A percentile compares a stretch with the other conserved stretches of the same genome.
These are phyloP conservation scores for Paracamarosporium sp. DNA, from an alignment of 2,329 filamentous ascomycete species.

Conservation along the genomic window DNA sequence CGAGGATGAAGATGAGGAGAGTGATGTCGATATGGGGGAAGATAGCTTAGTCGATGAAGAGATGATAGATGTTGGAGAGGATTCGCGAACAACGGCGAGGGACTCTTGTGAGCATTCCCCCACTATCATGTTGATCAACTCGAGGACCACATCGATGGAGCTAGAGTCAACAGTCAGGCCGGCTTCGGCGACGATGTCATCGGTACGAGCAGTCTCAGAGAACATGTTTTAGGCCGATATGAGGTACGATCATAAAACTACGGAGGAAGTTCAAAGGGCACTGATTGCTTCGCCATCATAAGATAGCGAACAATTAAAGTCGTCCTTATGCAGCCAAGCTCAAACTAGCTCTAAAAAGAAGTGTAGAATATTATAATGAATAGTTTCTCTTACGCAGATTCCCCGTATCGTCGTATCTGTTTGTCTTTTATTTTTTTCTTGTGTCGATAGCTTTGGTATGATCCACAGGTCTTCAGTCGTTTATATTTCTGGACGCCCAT, in stretches of 20 bases:
- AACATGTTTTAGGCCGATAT: conserved; percentile 12
- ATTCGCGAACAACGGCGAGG: not conserved
- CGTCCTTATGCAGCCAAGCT: too few relatives aligned
- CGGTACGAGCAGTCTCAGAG: conserved; percentile 31
- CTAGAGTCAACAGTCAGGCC: conserved; percentile 23
- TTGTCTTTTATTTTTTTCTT: too few relatives aligned
- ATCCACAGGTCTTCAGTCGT: too few relatives aligned
- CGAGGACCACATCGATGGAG: conserved; percentile 21
- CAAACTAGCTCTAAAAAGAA: too few relatives aligned
- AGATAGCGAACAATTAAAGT: too few relatives aligned
- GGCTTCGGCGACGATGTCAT: conserved; percentile 2
- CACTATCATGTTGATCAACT: conserved; percentile 31
- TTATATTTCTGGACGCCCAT: too few relatives aligned
- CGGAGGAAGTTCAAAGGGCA: not conserved
- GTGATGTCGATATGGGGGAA: conserved; percentile 20
- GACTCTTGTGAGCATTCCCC: conserved; percentile 24
- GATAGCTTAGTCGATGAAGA: conserved; percentile 11
- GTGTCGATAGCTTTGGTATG: too few relatives aligned
- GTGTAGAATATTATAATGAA: too few relatives aligned
- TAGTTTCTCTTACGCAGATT: too few relatives aligned
- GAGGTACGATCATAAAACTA: not conserved
- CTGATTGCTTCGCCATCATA: not conserved
- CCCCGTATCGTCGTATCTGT: too few relatives aligned
- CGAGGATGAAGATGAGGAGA: conserved; percentile 22
- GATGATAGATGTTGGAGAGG: conserved; percentile 8